These are phyloP conservation scores for Trichomonas tenax DNA, from an alignment of 208 protist genomes.

Conservation along the genomic window DNA sequence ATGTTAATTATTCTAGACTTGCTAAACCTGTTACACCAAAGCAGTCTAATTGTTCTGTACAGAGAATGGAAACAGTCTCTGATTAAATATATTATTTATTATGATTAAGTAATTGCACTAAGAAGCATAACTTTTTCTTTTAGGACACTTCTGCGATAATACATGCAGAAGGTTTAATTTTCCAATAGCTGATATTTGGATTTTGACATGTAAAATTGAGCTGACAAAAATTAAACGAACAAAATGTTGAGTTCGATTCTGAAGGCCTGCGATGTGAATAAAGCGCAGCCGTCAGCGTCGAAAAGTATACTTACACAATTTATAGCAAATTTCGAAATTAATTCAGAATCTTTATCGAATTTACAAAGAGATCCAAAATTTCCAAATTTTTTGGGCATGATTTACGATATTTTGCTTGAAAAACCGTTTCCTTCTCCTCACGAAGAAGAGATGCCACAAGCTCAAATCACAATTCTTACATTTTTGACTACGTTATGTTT, in stretches of 20 bases:
- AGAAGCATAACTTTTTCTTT: too few relatives aligned
- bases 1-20: not conserved
- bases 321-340: not conserved
- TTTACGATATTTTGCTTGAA: not conserved
- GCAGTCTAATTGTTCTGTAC: not conserved
- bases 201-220: too few relatives aligned
- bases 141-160: too few relatives aligned
- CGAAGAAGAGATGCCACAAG: not conserved
- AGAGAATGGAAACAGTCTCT: not conserved
- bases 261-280: not conserved
- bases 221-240: too few relatives aligned
- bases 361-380: not conserved
- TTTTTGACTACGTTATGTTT: not conserved
- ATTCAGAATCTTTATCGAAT: not conserved
- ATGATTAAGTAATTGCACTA: too few relatives aligned
- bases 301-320: not conserved
- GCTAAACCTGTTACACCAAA: not conserved
- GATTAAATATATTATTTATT: not conserved
- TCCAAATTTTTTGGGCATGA: not conserved
- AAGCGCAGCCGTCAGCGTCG: not conserved
- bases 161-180: too few relatives aligned
- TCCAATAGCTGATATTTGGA: too few relatives aligned
- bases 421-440: not conserved
- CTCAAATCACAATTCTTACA: not conserved
- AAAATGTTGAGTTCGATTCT: not conserved